A percentile compares a stretch with the other conserved stretches of the same genome.
Conservation (phyloP, 2,329 filamentous ascomycete species). For the Acrocalymma vagum region DNA sequence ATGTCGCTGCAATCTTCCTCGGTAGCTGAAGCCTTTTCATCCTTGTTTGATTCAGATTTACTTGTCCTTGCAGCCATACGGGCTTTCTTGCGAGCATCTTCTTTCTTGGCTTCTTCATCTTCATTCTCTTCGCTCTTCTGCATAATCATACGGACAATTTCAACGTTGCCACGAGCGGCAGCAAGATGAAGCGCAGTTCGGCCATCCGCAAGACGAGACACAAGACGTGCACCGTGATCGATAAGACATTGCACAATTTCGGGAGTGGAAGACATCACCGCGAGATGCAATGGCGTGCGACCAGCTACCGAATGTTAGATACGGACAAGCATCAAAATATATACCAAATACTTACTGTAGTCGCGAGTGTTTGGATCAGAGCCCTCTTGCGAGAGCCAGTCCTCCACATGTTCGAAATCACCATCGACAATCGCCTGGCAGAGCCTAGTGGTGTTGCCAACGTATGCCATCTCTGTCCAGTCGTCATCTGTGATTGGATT, state of each 20-base stretch:
- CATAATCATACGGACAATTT: slow-evolving; percentile 77
- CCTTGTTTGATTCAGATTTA: slow-evolving; percentile 17
- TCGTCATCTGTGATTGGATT: slow-evolving; percentile 83
- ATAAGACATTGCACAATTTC: slow-evolving; percentile 77
- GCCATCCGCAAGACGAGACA: slow-evolving; percentile 80
- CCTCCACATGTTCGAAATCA: slow-evolving; percentile 73
- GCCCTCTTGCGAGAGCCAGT: slow-evolving; percentile 73
- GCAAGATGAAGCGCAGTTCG: slow-evolving; percentile 85
- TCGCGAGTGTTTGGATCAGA: slow-evolving; percentile 74
- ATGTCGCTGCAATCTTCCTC: slow-evolving; percentile 56
- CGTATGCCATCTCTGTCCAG: slow-evolving; percentile 92
- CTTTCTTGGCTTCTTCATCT: slow-evolving; percentile 68
- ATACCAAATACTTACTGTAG: slow-evolving; percentile 22
- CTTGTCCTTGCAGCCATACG: slow-evolving; percentile 25
- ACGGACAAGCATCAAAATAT: too few species aligned
- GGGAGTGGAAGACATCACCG: slow-evolving; percentile 71
- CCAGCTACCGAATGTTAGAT: slow-evolving; percentile 52
- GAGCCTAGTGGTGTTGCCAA: slow-evolving; percentile 78
- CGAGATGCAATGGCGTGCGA: slow-evolving; percentile 80
- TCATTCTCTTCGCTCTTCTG: slow-evolving; percentile 79
- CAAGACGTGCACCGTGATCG: slow-evolving; percentile 74
- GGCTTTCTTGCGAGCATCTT: slow-evolving; percentile 56
- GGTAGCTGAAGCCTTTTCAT: slow-evolving; percentile 35
- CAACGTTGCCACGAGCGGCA: slow-evolving; percentile 71
- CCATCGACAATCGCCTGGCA: slow-evolving; percentile 83